Evolutionary conservation across 2,329 filamentous ascomycete genomes (phyloP).

Genomic region (Neofusicoccum kwambonambiense): DNA sequence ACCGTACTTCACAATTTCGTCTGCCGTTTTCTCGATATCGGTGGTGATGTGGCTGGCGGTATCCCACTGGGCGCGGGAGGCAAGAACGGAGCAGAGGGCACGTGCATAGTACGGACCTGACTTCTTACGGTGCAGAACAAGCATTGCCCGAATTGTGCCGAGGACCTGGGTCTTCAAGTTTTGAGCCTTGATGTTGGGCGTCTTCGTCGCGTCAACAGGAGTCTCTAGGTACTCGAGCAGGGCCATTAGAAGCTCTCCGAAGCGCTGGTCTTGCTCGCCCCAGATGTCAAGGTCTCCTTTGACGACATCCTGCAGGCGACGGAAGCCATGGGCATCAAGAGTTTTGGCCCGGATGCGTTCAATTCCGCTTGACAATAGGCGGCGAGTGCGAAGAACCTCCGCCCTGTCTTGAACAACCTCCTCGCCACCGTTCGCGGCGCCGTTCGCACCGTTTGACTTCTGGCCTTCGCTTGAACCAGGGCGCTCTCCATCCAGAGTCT

Average conservation of each 20-base stretch:
- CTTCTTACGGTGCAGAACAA: constrained; percentile 50
- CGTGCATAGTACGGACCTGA: constrained; percentile 60
- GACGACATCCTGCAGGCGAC: constrained; percentile 72
- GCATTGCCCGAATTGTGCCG: constrained; percentile 69
- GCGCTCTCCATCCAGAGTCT: constrained; percentile 29
- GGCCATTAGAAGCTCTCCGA: constrained; percentile 64
- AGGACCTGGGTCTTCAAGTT: constrained; percentile 74
- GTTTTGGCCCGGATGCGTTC: constrained; percentile 67
- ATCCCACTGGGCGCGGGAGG: constrained; percentile 65
- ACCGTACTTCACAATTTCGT: constrained; percentile 67
- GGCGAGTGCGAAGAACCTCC: constrained; percentile 47
- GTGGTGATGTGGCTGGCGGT: constrained; percentile 69
- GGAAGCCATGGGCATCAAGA: constrained; percentile 79
- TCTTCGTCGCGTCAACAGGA: constrained; percentile 44
- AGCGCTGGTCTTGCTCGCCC: constrained; percentile 66
- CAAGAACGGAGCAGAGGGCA: constrained; percentile 66
- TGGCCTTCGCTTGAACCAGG: constrained; percentile 22
- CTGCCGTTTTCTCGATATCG: constrained; percentile 70
- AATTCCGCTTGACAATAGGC: constrained; percentile 72
- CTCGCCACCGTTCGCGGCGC: constrained; percentile 20
- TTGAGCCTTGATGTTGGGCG: constrained; percentile 63
- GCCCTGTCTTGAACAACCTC: constrained; percentile 38
- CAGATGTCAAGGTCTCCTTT: constrained; percentile 65
- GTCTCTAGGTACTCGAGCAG: constrained; percentile 72
- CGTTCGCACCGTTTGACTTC: constrained; percentile 18